These are phyloP conservation scores for Acanthamoeba lenticulata DNA, from an alignment of 208 protist species.

Conservation along the genomic window DNA sequence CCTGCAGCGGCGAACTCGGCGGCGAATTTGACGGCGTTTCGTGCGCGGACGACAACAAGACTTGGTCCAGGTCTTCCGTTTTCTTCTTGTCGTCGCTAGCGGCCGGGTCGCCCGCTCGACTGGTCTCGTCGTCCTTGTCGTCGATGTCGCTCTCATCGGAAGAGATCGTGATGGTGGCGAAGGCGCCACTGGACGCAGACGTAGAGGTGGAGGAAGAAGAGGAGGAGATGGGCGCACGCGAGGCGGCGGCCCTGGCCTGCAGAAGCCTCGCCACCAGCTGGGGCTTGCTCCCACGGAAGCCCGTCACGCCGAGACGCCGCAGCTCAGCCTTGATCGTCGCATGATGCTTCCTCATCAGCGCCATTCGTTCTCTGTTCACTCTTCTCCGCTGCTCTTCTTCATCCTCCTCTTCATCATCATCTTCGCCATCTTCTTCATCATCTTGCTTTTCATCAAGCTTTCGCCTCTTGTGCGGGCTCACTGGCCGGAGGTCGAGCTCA, in stretches of 20 bases:
- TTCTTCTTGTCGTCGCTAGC: background rate
- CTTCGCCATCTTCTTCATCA: background rate
- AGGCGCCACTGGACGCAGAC: too few relatives aligned
- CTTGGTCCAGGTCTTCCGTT: too few relatives aligned
- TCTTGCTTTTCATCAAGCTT: background rate
- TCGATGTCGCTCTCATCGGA: background rate
- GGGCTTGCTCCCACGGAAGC: background rate
- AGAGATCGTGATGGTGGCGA: too few relatives aligned
- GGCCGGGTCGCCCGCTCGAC: too few relatives aligned
- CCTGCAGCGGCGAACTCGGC: background rate
- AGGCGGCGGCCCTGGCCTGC: too few relatives aligned
- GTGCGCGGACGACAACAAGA: background rate
- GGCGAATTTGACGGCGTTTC: background rate
- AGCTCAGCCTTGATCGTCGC: background rate
- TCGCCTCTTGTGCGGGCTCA: background rate
- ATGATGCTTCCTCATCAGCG: background rate
- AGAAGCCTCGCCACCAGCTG: background rate
- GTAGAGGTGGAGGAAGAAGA: too few relatives aligned
- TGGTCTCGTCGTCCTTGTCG: too few relatives aligned
- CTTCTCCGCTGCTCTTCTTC: background rate
- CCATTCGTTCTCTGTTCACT: too few relatives aligned
- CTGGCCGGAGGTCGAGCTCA: background rate
- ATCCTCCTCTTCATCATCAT: background rate
- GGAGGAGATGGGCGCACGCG: too few relatives aligned
- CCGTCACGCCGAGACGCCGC: background rate